phyloP scores from a whole-genome alignment of 225 moss, liverwort and hornwort genomes.

The Polytrichum formosum region DNA sequence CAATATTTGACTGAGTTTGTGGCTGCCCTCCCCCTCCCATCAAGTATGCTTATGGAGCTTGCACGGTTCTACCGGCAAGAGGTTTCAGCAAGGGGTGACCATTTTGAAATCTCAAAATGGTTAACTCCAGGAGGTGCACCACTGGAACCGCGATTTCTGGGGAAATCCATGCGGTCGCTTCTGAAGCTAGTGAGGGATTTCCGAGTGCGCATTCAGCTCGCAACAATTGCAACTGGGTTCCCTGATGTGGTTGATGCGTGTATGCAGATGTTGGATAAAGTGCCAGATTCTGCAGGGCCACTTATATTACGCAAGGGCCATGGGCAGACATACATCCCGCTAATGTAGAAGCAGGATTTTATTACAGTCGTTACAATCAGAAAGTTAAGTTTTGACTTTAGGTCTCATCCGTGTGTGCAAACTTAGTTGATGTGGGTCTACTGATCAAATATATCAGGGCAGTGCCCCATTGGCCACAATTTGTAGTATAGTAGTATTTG shows the following conservation, averaged over 20 bases:
- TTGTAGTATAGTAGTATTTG: no score
- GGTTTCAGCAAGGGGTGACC: slow-evolving; percentile 78
- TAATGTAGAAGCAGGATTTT: slow-evolving; percentile 54
- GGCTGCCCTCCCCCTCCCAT: slow-evolving; percentile 70
- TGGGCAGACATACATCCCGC: slow-evolving; percentile 84
- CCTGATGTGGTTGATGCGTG: slow-evolving; percentile 81
- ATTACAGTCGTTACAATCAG: no score
- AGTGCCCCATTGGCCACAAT: no score
- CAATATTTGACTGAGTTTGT: slow-evolving; percentile 89
- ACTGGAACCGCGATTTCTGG: slow-evolving; percentile 48
- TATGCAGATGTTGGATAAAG: slow-evolving; percentile 68
- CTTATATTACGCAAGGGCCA: slow-evolving; percentile 88
- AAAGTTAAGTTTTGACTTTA: no score
- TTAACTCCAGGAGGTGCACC: slow-evolving; percentile 70
- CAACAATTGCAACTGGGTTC: slow-evolving; percentile 83
- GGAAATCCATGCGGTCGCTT: slow-evolving; percentile 79
- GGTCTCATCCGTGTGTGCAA: no score
- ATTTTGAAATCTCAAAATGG: slow-evolving; percentile 78
- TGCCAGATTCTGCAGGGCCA: slow-evolving; percentile 83
- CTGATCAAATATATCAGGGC: no score
- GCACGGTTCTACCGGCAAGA: slow-evolving; percentile 84
- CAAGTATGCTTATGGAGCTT: slow-evolving; percentile 81
- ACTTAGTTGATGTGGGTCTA: no score
- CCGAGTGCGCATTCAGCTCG: slow-evolving; percentile 72
- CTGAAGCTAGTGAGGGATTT: slow-evolving; percentile 78